Conservation (phyloP, 106 monocot genomes). For the Dactylorhiza incarnata region DNA sequence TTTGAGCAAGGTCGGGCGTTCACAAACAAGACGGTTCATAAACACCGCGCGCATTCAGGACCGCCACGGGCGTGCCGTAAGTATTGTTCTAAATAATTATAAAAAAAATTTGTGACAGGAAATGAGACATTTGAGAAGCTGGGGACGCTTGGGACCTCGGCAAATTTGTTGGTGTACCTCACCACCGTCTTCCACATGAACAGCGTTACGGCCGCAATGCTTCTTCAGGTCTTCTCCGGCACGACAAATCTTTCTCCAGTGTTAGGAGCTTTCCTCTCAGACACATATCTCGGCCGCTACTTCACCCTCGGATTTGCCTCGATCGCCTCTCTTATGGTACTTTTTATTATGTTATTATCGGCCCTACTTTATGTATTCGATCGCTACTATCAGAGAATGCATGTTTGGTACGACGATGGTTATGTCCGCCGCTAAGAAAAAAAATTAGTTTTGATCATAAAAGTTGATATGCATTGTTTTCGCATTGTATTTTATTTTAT, state of each 20-base stretch:
- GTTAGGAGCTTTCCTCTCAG: constrained; percentile 48
- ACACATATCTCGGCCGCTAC: constrained; percentile 55
- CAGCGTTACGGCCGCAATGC: constrained; percentile 15
- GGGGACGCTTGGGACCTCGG: constrained; percentile 39
- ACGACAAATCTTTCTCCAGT: constrained; percentile 37
- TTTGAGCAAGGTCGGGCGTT: too few species aligned
- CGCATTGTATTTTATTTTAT: too few species aligned
- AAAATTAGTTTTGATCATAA: too few species aligned
- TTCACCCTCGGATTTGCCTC: constrained; percentile 36
- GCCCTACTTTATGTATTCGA: too few species aligned
- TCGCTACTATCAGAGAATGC: too few species aligned
- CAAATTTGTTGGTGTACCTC: constrained; percentile 53
- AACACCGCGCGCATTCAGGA: too few species aligned
- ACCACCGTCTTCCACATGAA: constrained; percentile 40
- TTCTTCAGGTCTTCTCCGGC: constrained; percentile 30
- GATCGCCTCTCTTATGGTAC: constrained; percentile 38
- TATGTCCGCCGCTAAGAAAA: too few species aligned
- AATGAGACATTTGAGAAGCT: constrained; percentile 78
- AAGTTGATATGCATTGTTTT: too few species aligned
- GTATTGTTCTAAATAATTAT: background rate
- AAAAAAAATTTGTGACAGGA: constrained; percentile 11
- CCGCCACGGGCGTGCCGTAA: too few species aligned
- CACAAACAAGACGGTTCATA: too few species aligned
- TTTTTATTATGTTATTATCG: background rate
- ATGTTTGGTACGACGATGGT: too few species aligned